Evolutionary conservation across 768 basidiomycete genomes (phyloP), one percentile per base, ranked within the genome.

Genomic region (Favolaschia claudopus): DNA sequence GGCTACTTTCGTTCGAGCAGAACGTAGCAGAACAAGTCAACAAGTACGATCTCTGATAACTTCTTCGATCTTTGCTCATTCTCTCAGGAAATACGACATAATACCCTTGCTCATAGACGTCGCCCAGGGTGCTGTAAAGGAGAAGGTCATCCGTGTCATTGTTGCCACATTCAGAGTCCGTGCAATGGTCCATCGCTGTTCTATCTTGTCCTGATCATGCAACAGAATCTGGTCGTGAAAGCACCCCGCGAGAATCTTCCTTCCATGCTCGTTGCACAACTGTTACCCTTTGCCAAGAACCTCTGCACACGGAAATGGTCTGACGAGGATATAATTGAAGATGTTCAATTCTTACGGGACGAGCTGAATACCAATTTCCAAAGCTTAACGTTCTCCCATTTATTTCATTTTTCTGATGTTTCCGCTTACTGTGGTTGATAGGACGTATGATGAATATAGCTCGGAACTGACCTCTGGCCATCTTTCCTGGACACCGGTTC

Each of bases 401-500:
- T 46, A n/a, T 48, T 20, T 19, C 46, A 22, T 13, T 32, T 15
- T 19, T 9, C 15, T 19, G 8, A 31, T 22, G n/a, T 33, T 15
- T 55, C 24, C 50, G 10, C 40, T 58, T 34, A 38, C 47, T 29
- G 34, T 2, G 15, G 31, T 43, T 24, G 55, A 44, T 52, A 98
- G 95, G 57, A 99, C 95, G 1, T 99, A 92, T 71, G 97, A 99
- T 70, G 96, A 98, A 74, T 99, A 98, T 69, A 86, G 84, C 12
- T 95, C 94, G 0, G 96, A 99, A 72, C 78, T 99, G 28, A 79
- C 86, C 17, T 93, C 92, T 5, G 95, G 96, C 2, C 94, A 95
- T 71, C 77, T 99, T 24, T 91, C 93, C 7, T 99, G 97, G 97
- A 89, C 93, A 5, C 96, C 96, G 13, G 92, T 94, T 10, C 97